Conservation (phyloP, 2,329 filamentous ascomycete genomes). For the Graphium sp. region DNA sequence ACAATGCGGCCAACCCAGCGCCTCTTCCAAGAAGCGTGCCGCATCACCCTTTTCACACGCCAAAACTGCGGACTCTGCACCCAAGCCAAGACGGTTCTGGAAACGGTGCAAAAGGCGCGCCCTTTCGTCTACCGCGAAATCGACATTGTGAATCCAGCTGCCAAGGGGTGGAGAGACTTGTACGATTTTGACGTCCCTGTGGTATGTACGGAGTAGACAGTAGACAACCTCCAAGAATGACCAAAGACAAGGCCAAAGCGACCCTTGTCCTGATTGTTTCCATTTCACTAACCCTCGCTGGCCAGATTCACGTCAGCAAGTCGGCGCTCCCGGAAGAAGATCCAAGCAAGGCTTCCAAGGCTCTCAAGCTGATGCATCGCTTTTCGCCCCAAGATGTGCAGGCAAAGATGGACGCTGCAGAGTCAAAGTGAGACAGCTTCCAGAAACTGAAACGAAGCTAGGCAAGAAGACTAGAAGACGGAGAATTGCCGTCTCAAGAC, state of each 20-base stretch:
- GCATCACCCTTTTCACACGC: conserved; percentile 63
- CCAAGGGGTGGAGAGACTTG: conserved; percentile 49
- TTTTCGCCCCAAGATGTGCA: conserved; percentile 52
- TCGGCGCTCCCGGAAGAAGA: conserved; percentile 29
- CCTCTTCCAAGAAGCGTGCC: conserved; percentile 35
- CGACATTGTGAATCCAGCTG: conserved; percentile 48
- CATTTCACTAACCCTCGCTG: conserved; percentile 1
- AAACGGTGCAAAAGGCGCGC: conserved; percentile 22
- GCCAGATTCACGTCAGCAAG: conserved; percentile 52
- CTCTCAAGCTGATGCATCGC: conserved; percentile 62
- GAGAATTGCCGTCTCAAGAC: no score
- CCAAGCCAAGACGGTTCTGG: conserved; percentile 49
- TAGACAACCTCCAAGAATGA: no score
- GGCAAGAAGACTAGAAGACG: neutral
- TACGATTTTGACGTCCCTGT: conserved; percentile 76
- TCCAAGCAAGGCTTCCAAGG: conserved; percentile 36
- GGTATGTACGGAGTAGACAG: no score
- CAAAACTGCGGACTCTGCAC: conserved; percentile 55
- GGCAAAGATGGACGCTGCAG: conserved; percentile 48
- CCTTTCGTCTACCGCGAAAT: conserved; percentile 55
- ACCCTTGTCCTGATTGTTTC: neutral
- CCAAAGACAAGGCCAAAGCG: no score
- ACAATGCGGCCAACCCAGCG: conserved; percentile 33
- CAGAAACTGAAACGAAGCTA: neutral
- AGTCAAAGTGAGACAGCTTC: no score